These are phyloP conservation scores for Aegilops speltoides DNA, from an alignment of 176 grass and related monocot species.

Conservation along the genomic window DNA sequence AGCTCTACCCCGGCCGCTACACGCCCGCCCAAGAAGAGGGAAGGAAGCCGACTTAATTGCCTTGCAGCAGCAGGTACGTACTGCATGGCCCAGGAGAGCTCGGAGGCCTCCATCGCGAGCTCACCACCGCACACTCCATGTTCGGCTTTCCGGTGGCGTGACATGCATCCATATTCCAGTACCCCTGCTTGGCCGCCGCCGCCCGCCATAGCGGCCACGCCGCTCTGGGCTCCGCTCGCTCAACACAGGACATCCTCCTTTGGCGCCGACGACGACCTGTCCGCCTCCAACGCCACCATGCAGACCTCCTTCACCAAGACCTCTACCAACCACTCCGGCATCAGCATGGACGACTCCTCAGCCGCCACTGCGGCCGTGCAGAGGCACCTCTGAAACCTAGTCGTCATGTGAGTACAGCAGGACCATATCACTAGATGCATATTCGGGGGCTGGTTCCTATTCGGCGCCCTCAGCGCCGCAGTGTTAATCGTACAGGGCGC, in stretches of 20 bases:
- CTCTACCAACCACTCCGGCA: conserved; percentile 50
- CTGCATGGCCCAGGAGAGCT: conserved; percentile 77
- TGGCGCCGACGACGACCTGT: conserved; percentile 41
- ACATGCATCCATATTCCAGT: conserved; percentile 47
- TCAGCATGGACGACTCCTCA: conserved; percentile 69
- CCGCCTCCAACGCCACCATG: conserved; percentile 50
- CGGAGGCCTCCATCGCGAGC: conserved; percentile 74
- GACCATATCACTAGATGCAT: neutral
- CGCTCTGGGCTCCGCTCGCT: conserved; percentile 37
- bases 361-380: conserved; percentile 37
- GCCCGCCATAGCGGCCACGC: neutral
- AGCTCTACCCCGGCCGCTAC: neutral
- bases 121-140: conserved; percentile 32
- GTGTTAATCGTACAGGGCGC: too few species aligned
- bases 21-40: too few species aligned
- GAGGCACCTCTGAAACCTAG: conserved; percentile 88
- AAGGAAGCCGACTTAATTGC: neutral
- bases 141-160: conserved; percentile 50
- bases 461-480: too few species aligned
- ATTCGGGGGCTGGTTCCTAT: neutral
- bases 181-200: conserved; percentile 30
- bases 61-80: neutral
- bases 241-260: conserved; percentile 20
- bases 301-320: conserved; percentile 51
- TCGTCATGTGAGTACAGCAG: conserved; percentile 64